These are phyloP conservation scores for Primulina tabacum DNA, from an alignment of 257 asterid species.

Conservation along the genomic window DNA sequence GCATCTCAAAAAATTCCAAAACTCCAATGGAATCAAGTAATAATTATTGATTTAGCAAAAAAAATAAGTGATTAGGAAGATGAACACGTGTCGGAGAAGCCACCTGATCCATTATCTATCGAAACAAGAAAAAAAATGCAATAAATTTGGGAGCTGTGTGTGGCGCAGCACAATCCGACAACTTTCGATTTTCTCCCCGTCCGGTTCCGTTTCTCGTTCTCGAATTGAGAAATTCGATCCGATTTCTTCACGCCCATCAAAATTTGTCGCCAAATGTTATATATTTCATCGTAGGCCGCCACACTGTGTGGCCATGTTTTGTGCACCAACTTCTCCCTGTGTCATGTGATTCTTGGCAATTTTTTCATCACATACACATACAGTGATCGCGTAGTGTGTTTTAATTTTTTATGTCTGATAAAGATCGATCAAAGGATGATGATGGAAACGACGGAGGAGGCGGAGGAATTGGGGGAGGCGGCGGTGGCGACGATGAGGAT, in stretches of 20 bases:
- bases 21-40: neutral
- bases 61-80: neutral
- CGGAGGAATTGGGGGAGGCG: neutral
- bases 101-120: too few species aligned
- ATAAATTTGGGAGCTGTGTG: neutral
- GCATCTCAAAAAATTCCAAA: neutral
- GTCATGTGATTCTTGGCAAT: neutral
- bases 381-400: neutral
- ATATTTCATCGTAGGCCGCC: neutral
- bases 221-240: neutral
- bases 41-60: too few species aligned
- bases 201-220: neutral
- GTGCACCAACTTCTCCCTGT: neutral
- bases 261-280: too few species aligned
- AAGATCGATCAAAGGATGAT: conserved; percentile 24
- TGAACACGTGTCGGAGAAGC: neutral
- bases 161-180: neutral
- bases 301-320: neutral
- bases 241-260: neutral
- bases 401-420: conserved; percentile 54
- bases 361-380: neutral
- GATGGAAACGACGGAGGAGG: conserved; percentile 21
- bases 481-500: conserved; percentile 17
- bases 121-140: too few species aligned
- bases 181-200: neutral